These are phyloP conservation scores for Ciborinia camelliae DNA, from an alignment of 2,329 filamentous ascomycete species.

Conservation along the genomic window DNA sequence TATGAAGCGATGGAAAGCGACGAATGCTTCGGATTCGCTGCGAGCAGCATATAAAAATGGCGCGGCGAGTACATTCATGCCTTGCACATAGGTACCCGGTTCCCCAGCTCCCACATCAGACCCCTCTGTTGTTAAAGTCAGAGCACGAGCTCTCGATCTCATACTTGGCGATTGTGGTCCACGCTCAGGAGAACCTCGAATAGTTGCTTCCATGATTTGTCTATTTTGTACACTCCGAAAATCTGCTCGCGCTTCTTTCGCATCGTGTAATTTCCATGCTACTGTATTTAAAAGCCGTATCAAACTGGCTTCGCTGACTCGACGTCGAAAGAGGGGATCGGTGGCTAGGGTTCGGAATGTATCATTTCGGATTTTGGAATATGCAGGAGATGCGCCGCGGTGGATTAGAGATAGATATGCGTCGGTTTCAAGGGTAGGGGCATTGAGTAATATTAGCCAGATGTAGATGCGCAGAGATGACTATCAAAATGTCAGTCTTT, in stretches of 20 bases:
- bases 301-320: slow-evolving; percentile 91
- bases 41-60: slow-evolving; percentile 93
- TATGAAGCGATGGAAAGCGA: slow-evolving; percentile 83
- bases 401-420: slow-evolving; percentile 87
- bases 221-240: slow-evolving; percentile 22
- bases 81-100: slow-evolving; percentile 89
- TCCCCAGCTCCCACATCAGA: slow-evolving; percentile 59
- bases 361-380: slow-evolving; percentile 97
- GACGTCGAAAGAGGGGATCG: slow-evolving; percentile 92
- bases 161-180: slow-evolving; percentile 31
- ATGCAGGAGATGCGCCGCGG: slow-evolving; percentile 88
- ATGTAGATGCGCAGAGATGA: slow-evolving; percentile 91
- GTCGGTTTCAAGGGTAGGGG: slow-evolving; percentile 79
- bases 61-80: slow-evolving; percentile 96
- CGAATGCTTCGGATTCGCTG: slow-evolving; percentile 92
- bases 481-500: slow-evolving; percentile 45
- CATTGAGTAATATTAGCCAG: slow-evolving; percentile 91
- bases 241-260: slow-evolving; percentile 46
- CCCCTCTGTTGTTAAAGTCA: slow-evolving; percentile 61
- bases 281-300: slow-evolving; percentile 93
- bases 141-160: slow-evolving; percentile 49
- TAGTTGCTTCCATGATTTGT: slow-evolving; percentile 27
- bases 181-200: slow-evolving; percentile 34
- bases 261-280: slow-evolving; percentile 89
- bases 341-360: slow-evolving; percentile 96